Base-by-base conservation (phyloP, 495 filamentous ascomycete genomes). In the Hypoxylon lienhwacheense region DNA sequence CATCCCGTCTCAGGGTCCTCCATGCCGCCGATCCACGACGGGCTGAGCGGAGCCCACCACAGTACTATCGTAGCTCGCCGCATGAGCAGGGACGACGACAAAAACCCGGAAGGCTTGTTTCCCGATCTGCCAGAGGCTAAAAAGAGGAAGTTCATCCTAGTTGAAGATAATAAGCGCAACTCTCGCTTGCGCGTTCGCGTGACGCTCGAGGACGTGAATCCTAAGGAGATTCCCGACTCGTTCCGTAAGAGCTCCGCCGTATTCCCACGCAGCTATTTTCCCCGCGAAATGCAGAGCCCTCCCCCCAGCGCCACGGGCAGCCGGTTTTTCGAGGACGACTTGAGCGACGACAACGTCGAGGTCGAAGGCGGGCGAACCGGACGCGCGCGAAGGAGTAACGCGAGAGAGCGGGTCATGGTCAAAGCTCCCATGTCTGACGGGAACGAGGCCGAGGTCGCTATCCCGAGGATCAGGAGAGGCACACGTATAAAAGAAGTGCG, bases 71-170 rank as follows among this genome's bases (percentile, higher is more conserved):
- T 66, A 63, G 65, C 61, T 61, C 59, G 47, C 47, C 66, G 61
- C 60, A 50, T 47, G 32, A 56, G 52, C 11, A 54, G 58, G 28
- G 63, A 68, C 49, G 72, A 71, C 12, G 69, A 74, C 4, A 75
- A 76, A 22, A 68, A 72, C 34, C 83, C 81, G 14, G 78, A 79
- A 4, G 82, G 84, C 7, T 78, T 98, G 11, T 97, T 96, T 67
- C 86, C 89, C 40, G 84, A 89, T 41, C 77, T 96, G 17, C 92
- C 92, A 1, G 88, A 89, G 44, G 83, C 84, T 43, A 96, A 95
- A 70, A 88, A 86, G 45, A 86, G 91, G 58, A 98, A 96, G 68
- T 97, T 97, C 67, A 95, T 98, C 59, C 81, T 96, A 2, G 90
- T 98, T 16, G 89, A 96, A 53, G 93, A 97, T 68, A 80, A 78